Evolutionary conservation across 805 yeast genomes (phyloP).

Genomic region (Hanseniaspora hatyaiensis): DNA sequence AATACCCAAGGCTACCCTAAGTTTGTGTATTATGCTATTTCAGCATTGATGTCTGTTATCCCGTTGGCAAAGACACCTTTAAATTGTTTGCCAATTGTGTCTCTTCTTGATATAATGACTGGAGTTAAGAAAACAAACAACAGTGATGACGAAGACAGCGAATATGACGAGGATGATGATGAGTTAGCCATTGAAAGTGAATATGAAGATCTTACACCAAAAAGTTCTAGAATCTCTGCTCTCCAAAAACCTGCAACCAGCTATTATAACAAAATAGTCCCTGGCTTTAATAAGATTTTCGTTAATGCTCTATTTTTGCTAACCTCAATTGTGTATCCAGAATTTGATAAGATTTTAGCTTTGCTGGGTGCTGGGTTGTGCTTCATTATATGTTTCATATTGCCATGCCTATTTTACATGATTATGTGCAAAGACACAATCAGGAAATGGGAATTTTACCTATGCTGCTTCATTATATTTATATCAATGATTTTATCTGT

Average conservation of each 20-base stretch:
- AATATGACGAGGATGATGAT: background rate
- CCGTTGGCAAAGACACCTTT: conserved; percentile 80
- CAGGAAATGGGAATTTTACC: conserved; percentile 30
- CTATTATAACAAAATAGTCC: background rate
- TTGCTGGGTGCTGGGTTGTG: conserved; percentile 73
- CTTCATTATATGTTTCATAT: conserved; percentile 63
- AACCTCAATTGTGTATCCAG: conserved; percentile 57
- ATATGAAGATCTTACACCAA: conserved; percentile 12
- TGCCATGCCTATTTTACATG: conserved; percentile 65
- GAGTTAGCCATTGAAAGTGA: conserved; percentile 12
- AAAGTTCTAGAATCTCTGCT: background rate
- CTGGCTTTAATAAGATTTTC: conserved; percentile 29
- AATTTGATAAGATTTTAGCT: conserved; percentile 71
- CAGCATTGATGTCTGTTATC: conserved; percentile 62
- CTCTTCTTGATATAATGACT: conserved; percentile 51
- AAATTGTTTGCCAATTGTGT: conserved; percentile 68
- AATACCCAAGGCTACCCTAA: conserved; percentile 55
- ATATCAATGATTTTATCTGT: conserved; percentile 41
- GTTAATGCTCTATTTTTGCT: conserved; percentile 50
- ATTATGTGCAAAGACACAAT: conserved; percentile 40
- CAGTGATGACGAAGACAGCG: conserved; percentile 19
- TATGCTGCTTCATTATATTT: conserved; percentile 36
- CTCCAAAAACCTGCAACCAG: background rate
- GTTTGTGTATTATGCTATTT: conserved; percentile 46
- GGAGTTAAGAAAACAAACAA: conserved; percentile 23